Evolutionary conservation across 2,329 filamentous ascomycete genomes (phyloP).

Genomic region (Ceratocystis colombiana): DNA sequence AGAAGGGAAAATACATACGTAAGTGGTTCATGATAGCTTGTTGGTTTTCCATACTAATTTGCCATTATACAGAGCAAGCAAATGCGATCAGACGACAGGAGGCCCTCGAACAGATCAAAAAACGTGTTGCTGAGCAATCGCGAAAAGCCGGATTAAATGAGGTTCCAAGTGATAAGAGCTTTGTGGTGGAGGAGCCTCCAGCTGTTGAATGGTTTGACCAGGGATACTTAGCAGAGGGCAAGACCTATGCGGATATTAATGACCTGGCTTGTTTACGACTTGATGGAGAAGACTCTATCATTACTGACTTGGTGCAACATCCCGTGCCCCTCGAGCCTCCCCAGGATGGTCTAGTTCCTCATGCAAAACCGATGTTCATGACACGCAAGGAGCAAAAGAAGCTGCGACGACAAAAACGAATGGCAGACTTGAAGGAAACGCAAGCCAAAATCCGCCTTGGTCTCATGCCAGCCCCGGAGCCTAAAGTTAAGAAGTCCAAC

Average conservation of each 20-base stretch:
- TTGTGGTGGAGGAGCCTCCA: slow-evolving; percentile 71
- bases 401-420: slow-evolving; percentile 75
- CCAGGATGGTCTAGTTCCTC: slow-evolving; percentile 70
- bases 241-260: slow-evolving; percentile 62
- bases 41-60: neutral
- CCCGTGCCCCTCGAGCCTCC: slow-evolving; percentile 84
- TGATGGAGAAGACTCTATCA: slow-evolving; percentile 66
- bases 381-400: slow-evolving; percentile 88
- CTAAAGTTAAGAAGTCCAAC: slow-evolving; percentile 95
- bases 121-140: slow-evolving; percentile 75
- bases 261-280: slow-evolving; percentile 60
- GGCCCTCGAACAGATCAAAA: slow-evolving; percentile 87
- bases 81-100: slow-evolving; percentile 80
- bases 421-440: slow-evolving; percentile 88
- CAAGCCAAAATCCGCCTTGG: slow-evolving; percentile 93
- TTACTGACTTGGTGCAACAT: slow-evolving; percentile 86
- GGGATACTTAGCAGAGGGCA: slow-evolving; percentile 60
- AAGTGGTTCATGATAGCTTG: neutral
- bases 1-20: slow-evolving; percentile 89
- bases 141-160: slow-evolving; percentile 89
- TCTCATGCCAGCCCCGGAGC: slow-evolving; percentile 76
- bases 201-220: slow-evolving; percentile 98
- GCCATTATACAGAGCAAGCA: slow-evolving; percentile 50
- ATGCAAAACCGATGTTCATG: slow-evolving; percentile 81
- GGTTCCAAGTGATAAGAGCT: slow-evolving; percentile 77